Conservation (phyloP, 2,329 filamentous ascomycete genomes). For the Colletotrichum tanaceti region DNA sequence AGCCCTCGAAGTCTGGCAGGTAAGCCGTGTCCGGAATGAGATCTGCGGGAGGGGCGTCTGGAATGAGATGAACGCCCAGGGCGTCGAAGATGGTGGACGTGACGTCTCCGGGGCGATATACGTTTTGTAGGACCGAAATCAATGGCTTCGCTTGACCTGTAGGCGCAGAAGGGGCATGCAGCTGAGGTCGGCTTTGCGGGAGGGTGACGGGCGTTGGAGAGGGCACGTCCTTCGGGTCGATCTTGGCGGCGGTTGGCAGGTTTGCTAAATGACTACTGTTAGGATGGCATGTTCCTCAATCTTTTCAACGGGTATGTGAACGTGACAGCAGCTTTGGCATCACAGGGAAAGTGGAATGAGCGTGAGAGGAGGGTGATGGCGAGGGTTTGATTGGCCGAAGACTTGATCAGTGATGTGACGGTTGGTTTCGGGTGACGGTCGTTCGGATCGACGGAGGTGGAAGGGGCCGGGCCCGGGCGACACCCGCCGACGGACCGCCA, state of each 20-base stretch:
- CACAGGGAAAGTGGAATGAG: neutral
- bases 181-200: constrained; percentile 55
- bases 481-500: constrained; percentile 28
- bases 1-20: constrained; percentile 65
- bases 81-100: constrained; percentile 64
- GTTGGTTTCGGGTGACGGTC: neutral
- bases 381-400: constrained; percentile 3
- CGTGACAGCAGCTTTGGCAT: neutral
- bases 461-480: constrained; percentile 26
- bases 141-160: constrained; percentile 52
- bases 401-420: constrained; percentile 3
- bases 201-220: constrained; percentile 66
- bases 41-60: constrained; percentile 60
- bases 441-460: constrained; percentile 3
- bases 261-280: constrained; percentile 42
- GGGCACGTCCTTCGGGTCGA: constrained; percentile 65
- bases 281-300: constrained; percentile 18
- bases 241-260: constrained; percentile 44
- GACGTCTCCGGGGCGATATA: constrained; percentile 65
- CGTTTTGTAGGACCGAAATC: constrained; percentile 62
- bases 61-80: constrained; percentile 66
- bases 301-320: too few relatives aligned
- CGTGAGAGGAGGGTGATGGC: neutral
- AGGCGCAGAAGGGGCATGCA: constrained; percentile 29
- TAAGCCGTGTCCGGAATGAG: constrained; percentile 66